These are phyloP conservation scores for Cyanidioschyzon merolae DNA, from an alignment of 23 red algal species.

Conservation along the genomic window DNA sequence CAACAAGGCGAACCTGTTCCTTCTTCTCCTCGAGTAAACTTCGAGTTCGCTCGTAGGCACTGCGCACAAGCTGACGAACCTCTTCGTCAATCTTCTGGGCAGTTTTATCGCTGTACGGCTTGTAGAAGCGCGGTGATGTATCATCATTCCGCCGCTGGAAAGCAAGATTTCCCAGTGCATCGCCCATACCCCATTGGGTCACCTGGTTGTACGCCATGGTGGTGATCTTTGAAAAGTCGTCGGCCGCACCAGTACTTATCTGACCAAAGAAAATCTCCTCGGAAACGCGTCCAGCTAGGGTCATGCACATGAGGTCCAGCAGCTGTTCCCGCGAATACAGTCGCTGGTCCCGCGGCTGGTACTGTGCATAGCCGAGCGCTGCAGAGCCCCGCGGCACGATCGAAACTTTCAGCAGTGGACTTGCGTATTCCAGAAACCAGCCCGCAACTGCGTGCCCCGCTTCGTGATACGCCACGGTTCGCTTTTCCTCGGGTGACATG, in stretches of 20 bases:
- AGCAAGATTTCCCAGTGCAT: constrained; percentile 53
- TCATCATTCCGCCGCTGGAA: constrained; percentile 43
- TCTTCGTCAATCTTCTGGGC: constrained; percentile 83
- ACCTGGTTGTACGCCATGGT: constrained; percentile 89
- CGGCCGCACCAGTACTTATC: constrained; percentile 84
- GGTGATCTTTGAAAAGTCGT: constrained; percentile 96
- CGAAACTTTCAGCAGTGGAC: constrained; percentile 91
- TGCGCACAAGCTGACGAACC: constrained; percentile 67
- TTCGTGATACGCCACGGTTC: constrained; percentile 97
- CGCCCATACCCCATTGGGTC: constrained; percentile 76
- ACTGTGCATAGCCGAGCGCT: constrained; percentile 92
- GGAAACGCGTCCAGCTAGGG: constrained; percentile 76
- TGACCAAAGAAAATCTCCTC: constrained; percentile 93
- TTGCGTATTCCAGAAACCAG: constrained; percentile 92
- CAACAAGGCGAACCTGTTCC: constrained; percentile 50
- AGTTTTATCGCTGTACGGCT: constrained; percentile 75
- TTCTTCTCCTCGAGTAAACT: constrained; percentile 48
- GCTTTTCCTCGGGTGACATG: constrained; percentile 96
- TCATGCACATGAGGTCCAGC: constrained; percentile 90
- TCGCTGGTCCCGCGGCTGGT: constrained; percentile 77
- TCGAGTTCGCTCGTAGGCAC: constrained; percentile 61
- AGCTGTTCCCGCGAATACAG: constrained; percentile 64
- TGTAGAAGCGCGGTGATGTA: constrained; percentile 51
- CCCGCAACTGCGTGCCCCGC: constrained; percentile 97
- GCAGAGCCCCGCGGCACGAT: constrained; percentile 89